Evolutionary conservation across 2,329 filamentous ascomycete genomes (phyloP), one percentile per base, ranked within the genome.

Genomic region (Amauroascus niger): DNA sequence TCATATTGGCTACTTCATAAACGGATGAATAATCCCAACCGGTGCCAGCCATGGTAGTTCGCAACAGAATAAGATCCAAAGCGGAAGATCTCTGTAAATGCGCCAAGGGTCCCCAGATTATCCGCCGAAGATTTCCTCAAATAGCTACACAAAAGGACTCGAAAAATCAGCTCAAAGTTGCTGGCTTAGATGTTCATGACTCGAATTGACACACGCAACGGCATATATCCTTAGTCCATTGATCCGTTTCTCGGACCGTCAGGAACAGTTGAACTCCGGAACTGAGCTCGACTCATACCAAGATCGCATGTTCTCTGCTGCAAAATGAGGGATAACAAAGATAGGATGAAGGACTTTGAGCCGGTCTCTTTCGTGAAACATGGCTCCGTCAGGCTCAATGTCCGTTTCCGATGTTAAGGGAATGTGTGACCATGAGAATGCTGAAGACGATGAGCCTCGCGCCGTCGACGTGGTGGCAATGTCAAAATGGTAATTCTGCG

Each of bases 281-380:
- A 55, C 76, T 52, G 71, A 70, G 65, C 80, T 82, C 39, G 71
- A 71, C 59, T 76, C 73, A 68, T 83, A 90, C 70, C 86, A 87
- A 57, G 70, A 71, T 67, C 80, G 79, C 60, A 84, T 82, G 32
- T 75, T 75, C 61, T 84, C 79, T 52, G 84, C 86, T 51, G 78
- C 78, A 57, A 79, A 76, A 68, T 86, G 82, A 3, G 89, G 87
- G 60, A 96, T 84, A 58, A 87, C 85, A 71, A 88, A 96, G 24
- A 96, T 79, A 1, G 91, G 91, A 69, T 96, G 88, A 37, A 88
- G 78, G 14, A 84, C 74, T 49, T 73, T 74, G 49, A 95, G 76
- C 39, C 81, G 74, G 71, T 95, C 88, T 55, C 76, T 72, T 62
- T 85, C 79, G 56, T 87, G 82, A 70, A 87, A 88, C 48, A 86